phyloP scores from a whole-genome alignment of 805 yeast genomes.

The Kodamaea sagamina region DNA sequence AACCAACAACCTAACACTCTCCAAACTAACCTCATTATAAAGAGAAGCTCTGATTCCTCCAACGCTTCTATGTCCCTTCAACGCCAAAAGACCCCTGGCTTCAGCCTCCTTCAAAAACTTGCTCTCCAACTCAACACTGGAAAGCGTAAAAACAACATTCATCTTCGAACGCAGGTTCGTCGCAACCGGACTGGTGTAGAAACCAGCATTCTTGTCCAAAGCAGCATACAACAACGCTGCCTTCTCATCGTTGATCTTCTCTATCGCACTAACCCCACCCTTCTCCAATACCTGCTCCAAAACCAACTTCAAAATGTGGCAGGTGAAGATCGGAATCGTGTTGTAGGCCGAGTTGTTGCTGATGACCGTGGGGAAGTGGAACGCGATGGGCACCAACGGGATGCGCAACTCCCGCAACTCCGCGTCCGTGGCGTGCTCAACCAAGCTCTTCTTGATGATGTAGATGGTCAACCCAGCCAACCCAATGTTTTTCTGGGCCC shows the following conservation, averaged over 20 bases:
- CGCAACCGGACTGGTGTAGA: slow-evolving; percentile 69
- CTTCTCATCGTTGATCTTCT: slow-evolving; percentile 58
- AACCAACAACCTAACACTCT: slow-evolving; percentile 58
- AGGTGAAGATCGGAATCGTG: slow-evolving; percentile 91
- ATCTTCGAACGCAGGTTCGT: slow-evolving; percentile 70
- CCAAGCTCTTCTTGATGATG: slow-evolving; percentile 78
- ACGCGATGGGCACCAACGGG: slow-evolving; percentile 88
- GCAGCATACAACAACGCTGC: slow-evolving; percentile 63
- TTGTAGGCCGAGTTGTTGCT: slow-evolving; percentile 91
- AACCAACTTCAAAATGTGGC: slow-evolving; percentile 82
- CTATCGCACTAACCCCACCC: slow-evolving; percentile 76
- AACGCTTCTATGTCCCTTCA: slow-evolving; percentile 95
- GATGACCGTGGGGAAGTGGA: slow-evolving; percentile 83
- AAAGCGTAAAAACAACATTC: slow-evolving; percentile 89
- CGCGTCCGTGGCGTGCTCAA: slow-evolving; percentile 66
- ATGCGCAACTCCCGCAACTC: slow-evolving; percentile 58
- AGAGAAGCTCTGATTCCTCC: slow-evolving; percentile 96
- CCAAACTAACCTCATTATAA: slow-evolving; percentile 79
- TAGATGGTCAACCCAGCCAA: slow-evolving; percentile 93
- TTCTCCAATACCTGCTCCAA: slow-evolving; percentile 56
- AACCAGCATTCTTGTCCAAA: slow-evolving; percentile 63
- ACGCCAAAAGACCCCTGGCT: slow-evolving; percentile 62
- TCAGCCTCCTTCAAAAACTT: slow-evolving; percentile 71
- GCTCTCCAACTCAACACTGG: slow-evolving; percentile 62
- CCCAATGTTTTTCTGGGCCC: slow-evolving; percentile 98